phyloP scores from a whole-genome alignment of 345 rosid genomes.

The Pseudoturritis turrita region DNA sequence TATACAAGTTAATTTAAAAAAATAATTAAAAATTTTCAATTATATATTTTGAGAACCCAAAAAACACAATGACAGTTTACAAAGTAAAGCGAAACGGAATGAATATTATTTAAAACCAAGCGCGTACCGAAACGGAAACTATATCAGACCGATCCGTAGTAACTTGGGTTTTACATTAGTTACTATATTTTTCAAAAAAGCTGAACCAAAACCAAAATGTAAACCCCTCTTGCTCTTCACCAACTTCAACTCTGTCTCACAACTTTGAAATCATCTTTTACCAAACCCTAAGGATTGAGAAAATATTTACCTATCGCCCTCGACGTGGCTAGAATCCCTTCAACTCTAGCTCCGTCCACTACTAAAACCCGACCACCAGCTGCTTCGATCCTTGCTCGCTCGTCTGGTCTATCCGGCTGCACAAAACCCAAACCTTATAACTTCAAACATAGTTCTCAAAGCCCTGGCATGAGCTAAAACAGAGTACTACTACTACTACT shows the following conservation, averaged over 20 bases:
- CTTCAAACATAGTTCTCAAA: neutral
- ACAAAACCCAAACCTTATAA: slow-evolving; percentile 1
- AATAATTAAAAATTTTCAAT: neutral
- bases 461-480: neutral
- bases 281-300: neutral
- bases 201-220: neutral
- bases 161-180: neutral
- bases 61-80: too few species aligned
- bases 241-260: neutral
- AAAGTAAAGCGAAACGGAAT: too few species aligned
- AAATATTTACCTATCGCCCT: slow-evolving; percentile 66
- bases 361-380: slow-evolving; percentile 62
- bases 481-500: neutral
- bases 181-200: neutral
- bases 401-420: slow-evolving; percentile 84
- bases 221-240: neutral
- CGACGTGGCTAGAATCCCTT: slow-evolving; percentile 84
- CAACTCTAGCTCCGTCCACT: slow-evolving; percentile 65
- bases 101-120: neutral
- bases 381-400: slow-evolving; percentile 62
- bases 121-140: neutral
- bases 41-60: too few species aligned
- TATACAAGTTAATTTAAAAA: neutral
- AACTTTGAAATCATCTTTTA: neutral
- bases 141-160: neutral